phyloP scores from a whole-genome alignment of 805 yeast genomes.

The Lipomyces mesembrius region DNA sequence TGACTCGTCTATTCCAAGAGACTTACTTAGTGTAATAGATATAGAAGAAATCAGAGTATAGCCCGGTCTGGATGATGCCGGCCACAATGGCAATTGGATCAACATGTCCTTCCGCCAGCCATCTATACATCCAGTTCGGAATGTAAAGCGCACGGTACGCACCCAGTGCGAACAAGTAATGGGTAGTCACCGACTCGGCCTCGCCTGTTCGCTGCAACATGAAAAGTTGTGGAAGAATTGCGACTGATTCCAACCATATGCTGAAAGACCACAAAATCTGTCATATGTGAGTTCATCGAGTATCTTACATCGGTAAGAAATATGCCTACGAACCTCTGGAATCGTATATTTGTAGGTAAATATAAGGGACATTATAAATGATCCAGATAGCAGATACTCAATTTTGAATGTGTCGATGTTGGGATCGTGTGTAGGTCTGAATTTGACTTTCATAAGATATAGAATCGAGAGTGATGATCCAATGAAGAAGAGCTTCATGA shows the following conservation, averaged over 20 bases:
- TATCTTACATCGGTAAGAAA: background rate
- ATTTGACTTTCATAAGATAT: conserved; percentile 67
- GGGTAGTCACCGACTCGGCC: conserved; percentile 84
- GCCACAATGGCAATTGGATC: conserved; percentile 76
- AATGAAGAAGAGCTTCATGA: conserved; percentile 83
- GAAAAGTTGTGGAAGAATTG: conserved; percentile 90
- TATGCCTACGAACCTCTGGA: conserved; percentile 54
- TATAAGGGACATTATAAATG: conserved; percentile 61
- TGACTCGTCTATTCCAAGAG: background rate
- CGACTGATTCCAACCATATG: conserved; percentile 89
- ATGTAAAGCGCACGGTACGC: conserved; percentile 85
- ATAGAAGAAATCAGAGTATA: conserved; percentile 95
- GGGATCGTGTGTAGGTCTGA: conserved; percentile 61
- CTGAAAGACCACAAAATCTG: conserved; percentile 77
- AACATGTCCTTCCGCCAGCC: conserved; percentile 49
- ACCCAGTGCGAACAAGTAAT: conserved; percentile 93
- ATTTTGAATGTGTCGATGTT: conserved; percentile 75
- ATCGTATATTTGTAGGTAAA: conserved; percentile 69
- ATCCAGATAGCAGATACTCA: conserved; percentile 68
- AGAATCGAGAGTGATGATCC: conserved; percentile 75
- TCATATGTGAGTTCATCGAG: background rate
- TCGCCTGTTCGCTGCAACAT: conserved; percentile 88
- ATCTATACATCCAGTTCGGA: conserved; percentile 95
- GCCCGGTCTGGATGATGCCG: conserved; percentile 81
- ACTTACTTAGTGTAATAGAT: conserved; percentile 66